Base-by-base conservation (phyloP, 176 grass and related monocot species). In the Alopecurus myosuroides region DNA sequence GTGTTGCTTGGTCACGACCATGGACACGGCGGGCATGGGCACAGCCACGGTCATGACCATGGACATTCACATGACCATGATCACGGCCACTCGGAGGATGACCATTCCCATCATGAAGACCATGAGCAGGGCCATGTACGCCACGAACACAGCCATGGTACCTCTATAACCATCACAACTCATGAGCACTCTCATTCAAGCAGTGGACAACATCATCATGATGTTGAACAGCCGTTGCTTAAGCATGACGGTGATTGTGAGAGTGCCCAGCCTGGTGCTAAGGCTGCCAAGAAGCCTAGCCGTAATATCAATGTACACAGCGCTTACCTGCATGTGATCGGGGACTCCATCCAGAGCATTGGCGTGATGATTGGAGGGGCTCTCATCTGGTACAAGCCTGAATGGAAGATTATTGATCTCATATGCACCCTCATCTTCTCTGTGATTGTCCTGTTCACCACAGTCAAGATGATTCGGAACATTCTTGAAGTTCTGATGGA, bases 361-460 rank as follows among this genome's bases (percentile, higher is more conserved):
- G 97, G 97, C 4, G 97, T 99, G 7, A 99, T 99, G 97, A 86
- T 97, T 22, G 94, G 97, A 76, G 97, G 97, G n/a, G 97, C 84
- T 78, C 53, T 97, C 73, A 99, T 99, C 80, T 99, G 97, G 97
- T 99, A 99, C 86, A 99, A 99, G 76, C 97, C 97, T 0, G 94
- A 99, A 46, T 97, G 92, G 94, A 99, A 99, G 88, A 99, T 99
- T 53, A 92, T 99, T 36, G 97, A 99, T 92, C 90, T 99, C 45
- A 94, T 99, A 63, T 96, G 94, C 79, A 99, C 97, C n/a, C 85
- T 97, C 52, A 82, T 99, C 56, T 99, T 99, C 88, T 99, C 97
- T 8, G 88, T 99, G 7, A 73, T 99, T 70, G 97, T 99, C 0
- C 71, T 99, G 11, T 76, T 96, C 9, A 99, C 97, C 36, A 97